These are phyloP conservation scores for Litsea cubeba DNA, from an alignment of 164 flowering plant species.

Conservation along the genomic window DNA sequence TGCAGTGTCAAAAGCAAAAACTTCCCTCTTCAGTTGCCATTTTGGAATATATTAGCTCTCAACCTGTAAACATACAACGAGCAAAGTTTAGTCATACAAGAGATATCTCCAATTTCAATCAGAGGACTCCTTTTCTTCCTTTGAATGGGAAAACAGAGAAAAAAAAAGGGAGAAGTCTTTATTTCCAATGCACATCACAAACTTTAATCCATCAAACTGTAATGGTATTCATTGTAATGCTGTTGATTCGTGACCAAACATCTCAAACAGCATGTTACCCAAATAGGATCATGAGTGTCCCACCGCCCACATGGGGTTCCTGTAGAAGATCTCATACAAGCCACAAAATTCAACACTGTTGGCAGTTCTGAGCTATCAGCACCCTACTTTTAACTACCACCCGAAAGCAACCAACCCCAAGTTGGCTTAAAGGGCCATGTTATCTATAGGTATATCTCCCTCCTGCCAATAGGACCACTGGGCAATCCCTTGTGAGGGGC, in stretches of 20 bases:
- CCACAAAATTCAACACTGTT: background rate
- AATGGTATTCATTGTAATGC: background rate
- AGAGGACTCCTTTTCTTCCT: no score
- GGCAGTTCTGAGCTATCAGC: background rate
- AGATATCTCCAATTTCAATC: no score
- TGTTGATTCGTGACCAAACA: background rate
- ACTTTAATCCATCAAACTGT: background rate
- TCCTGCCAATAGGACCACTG: background rate
- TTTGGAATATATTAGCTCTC: no score
- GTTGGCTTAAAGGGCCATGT: background rate
- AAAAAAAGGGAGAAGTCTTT: background rate
- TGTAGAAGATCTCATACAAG: background rate
- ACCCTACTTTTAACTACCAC: slow-evolving; percentile 1
- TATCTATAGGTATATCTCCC: background rate
- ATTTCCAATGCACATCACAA: background rate
- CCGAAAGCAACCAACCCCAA: background rate
- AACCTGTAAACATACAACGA: no score
- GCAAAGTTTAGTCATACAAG: no score
- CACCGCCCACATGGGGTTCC: slow-evolving; percentile 4
- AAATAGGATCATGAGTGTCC: slow-evolving; percentile 5
- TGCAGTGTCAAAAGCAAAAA: no score
- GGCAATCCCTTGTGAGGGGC: slow-evolving; percentile 5
- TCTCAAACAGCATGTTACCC: slow-evolving; percentile 1
- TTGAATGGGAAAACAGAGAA: no score
- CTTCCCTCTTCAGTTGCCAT: no score